Conservation (phyloP, 169 alveolate genomes). For the Hammondia hammondi region DNA sequence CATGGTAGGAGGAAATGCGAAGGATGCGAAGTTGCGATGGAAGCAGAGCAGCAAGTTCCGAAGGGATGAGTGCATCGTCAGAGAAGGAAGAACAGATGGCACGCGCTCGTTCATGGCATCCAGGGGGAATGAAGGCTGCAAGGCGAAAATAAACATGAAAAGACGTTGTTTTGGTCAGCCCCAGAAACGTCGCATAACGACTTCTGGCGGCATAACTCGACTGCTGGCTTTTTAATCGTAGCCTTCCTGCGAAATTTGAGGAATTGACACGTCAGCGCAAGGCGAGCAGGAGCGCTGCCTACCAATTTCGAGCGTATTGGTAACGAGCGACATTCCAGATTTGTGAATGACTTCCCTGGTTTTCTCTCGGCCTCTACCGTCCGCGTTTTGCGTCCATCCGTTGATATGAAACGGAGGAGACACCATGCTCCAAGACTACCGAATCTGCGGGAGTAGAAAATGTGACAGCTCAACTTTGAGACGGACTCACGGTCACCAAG, state of each 20-base stretch:
- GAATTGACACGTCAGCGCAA: too few relatives aligned
- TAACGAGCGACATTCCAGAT: too few relatives aligned
- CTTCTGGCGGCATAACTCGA: too few relatives aligned
- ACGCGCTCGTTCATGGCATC: constrained; percentile 36
- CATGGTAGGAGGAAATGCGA: constrained; percentile 38
- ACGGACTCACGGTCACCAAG: not conserved
- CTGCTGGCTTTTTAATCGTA: too few relatives aligned
- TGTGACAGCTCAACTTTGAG: not conserved
- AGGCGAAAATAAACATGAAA: not conserved
- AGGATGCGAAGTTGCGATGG: constrained; percentile 29
- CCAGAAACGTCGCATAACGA: not conserved
- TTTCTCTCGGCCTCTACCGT: too few relatives aligned
- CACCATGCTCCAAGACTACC: not conserved
- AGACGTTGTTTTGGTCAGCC: not conserved
- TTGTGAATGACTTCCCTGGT: too few relatives aligned
- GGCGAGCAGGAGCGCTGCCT: too few relatives aligned
- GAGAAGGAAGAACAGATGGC: not conserved
- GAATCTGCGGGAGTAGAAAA: not conserved
- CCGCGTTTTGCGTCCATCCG: too few relatives aligned
- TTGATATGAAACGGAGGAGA: not conserved
- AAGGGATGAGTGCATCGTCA: constrained; percentile 16
- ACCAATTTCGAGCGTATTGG: too few relatives aligned
- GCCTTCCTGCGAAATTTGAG: too few relatives aligned
- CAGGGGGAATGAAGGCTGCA: constrained; percentile 4
- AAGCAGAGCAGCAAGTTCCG: not conserved